Evolutionary conservation across 2,329 filamentous ascomycete species (phyloP).

Genomic region (Hypoxylon sp.): DNA sequence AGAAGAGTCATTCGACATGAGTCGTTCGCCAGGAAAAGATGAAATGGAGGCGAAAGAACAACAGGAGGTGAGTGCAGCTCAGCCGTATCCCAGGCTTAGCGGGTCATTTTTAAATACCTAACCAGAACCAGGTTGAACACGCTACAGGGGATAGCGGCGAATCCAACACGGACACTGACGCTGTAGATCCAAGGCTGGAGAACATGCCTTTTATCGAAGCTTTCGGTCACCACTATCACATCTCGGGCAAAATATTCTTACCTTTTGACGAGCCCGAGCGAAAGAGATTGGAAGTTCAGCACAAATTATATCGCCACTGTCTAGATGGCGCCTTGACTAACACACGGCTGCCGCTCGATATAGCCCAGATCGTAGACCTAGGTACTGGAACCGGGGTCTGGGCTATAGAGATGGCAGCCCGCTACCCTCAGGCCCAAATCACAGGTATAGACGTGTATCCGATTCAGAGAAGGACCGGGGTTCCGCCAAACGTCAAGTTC

Average conservation of each 20-base stretch:
- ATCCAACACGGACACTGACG: slow-evolving; percentile 26
- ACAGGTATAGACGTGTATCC: slow-evolving; percentile 58
- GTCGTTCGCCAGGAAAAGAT: slow-evolving; percentile 24
- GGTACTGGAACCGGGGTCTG: slow-evolving; percentile 59
- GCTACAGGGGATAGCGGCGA: slow-evolving; percentile 26
- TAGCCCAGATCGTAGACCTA: slow-evolving; percentile 56
- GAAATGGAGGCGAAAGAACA: slow-evolving; percentile 22
- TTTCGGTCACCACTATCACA: slow-evolving; percentile 48
- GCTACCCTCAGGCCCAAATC: slow-evolving; percentile 56
- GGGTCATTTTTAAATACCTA: slow-evolving; percentile 13
- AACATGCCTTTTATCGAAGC: slow-evolving; percentile 46
- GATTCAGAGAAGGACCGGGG: slow-evolving; percentile 56
- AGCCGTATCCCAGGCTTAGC: background rate
- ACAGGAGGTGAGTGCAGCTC: slow-evolving; percentile 30
- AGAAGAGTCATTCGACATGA: slow-evolving; percentile 23
- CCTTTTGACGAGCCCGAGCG: slow-evolving; percentile 49
- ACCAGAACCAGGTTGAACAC: slow-evolving; percentile 30
- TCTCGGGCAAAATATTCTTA: slow-evolving; percentile 49
- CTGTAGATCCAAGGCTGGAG: slow-evolving; percentile 31
- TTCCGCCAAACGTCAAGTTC: slow-evolving; percentile 71
- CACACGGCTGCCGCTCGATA: slow-evolving; percentile 47
- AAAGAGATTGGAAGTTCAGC: slow-evolving; percentile 46
- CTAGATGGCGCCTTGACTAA: slow-evolving; percentile 49
- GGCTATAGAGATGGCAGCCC: slow-evolving; percentile 58
- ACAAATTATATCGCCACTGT: slow-evolving; percentile 47